These are phyloP conservation scores for Claviceps purpurea DNA, from an alignment of 2,329 filamentous ascomycete species.

Conservation along the genomic window DNA sequence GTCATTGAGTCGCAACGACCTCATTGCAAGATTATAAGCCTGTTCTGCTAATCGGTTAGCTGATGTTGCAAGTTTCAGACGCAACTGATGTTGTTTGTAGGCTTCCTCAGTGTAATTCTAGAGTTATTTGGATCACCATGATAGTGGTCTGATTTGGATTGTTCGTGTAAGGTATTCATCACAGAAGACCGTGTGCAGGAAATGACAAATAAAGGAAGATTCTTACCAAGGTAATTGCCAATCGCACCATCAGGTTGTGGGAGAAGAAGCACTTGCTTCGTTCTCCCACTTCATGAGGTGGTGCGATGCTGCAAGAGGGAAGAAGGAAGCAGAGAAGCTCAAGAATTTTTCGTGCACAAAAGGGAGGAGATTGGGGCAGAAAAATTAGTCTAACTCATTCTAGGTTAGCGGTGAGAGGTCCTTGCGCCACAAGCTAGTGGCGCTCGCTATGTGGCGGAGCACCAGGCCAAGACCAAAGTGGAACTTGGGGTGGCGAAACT, in stretches of 20 bases:
- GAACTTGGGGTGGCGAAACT: conserved; percentile 15
- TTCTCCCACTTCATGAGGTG: neutral
- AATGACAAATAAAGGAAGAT: neutral
- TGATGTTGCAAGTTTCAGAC: neutral
- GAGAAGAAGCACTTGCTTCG: conserved; percentile 1
- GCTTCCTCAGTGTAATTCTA: conserved; percentile 45
- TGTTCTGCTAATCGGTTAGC: neutral
- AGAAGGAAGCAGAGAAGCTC: neutral
- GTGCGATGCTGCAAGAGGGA: neutral
- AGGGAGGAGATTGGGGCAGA: conserved; percentile 1
- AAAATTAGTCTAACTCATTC: neutral
- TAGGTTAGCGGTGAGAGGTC: neutral
- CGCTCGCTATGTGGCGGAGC: conserved; percentile 21
- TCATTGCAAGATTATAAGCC: too few relatives aligned
- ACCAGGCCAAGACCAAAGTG: conserved; percentile 11
- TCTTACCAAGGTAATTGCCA: conserved; percentile 11
- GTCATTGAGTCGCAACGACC: neutral
- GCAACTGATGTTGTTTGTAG: neutral
- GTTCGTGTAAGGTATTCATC: conserved; percentile 33
- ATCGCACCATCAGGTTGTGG: neutral
- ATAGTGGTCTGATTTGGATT: conserved; percentile 49
- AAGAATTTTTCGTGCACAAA: conserved; percentile 4
- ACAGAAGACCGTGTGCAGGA: conserved; percentile 9
- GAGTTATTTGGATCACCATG: conserved; percentile 38
- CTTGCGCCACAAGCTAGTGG: neutral